Conservation (phyloP, 805 yeast species). For the Kodamaea kaohsiungensis region DNA sequence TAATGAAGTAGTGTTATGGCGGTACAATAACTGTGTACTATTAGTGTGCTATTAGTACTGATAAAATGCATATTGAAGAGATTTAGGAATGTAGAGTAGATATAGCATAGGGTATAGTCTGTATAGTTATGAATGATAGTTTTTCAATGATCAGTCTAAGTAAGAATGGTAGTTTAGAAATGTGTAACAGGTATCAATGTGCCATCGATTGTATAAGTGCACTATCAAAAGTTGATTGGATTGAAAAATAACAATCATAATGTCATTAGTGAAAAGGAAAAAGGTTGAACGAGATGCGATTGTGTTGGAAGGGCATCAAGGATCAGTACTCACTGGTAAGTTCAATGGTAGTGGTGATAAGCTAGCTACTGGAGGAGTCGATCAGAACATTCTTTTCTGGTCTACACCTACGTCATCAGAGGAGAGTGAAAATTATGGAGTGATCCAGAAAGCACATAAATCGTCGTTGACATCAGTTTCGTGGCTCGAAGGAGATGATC, state of each 20-base stretch:
- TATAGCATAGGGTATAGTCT: too few species aligned
- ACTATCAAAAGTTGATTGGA: not conserved
- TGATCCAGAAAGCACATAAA: slow-evolving; percentile 52
- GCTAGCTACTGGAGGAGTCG: slow-evolving; percentile 66
- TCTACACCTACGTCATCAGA: slow-evolving; percentile 31
- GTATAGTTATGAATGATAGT: too few species aligned
- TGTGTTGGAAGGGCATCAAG: slow-evolving; percentile 52
- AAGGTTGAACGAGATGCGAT: slow-evolving; percentile 23
- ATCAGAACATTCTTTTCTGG: slow-evolving; percentile 52
- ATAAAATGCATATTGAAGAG: not conserved
- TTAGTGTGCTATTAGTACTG: not conserved
- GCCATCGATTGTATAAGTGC: too few species aligned
- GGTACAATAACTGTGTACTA: not conserved
- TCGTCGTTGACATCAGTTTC: slow-evolving; percentile 61
- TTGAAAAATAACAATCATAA: slow-evolving; percentile 9
- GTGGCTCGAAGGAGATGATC: slow-evolving; percentile 51
- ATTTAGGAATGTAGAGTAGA: not conserved
- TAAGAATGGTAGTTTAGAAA: too few species aligned
- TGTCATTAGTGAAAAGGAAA: slow-evolving; percentile 39
- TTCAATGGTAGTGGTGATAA: slow-evolving; percentile 53
- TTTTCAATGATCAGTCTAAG: too few species aligned
- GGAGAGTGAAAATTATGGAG: slow-evolving; percentile 44
- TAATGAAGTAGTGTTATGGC: not conserved
- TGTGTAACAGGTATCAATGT: not conserved
- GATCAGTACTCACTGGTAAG: slow-evolving; percentile 52